Percentiles rank a stretch among this genome's conserved stretches.
phyloP scores from a whole-genome alignment of 805 yeast genomes.

The Maudiozyma pseudohumilis region DNA sequence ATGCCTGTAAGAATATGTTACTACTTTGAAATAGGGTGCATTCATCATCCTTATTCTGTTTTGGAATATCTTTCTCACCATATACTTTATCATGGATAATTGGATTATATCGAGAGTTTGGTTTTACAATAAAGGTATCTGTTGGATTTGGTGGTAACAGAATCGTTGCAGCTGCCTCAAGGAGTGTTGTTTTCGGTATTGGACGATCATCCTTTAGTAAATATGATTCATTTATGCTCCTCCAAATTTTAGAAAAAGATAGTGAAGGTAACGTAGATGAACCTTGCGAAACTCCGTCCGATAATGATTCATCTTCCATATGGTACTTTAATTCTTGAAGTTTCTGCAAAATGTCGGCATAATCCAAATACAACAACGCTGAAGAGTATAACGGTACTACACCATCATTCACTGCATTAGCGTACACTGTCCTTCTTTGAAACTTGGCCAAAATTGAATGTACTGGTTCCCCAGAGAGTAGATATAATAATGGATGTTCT shows the following conservation, averaged over 20 bases:
- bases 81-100: constrained; percentile 65
- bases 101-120: constrained; percentile 44
- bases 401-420: constrained; percentile 71
- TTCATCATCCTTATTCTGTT: constrained; percentile 4
- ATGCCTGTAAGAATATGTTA: constrained; percentile 28
- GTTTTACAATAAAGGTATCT: constrained; percentile 50
- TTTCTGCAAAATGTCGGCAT: constrained; percentile 35
- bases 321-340: too few relatives aligned
- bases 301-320: constrained; percentile 15
- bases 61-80: constrained; percentile 40
- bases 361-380: constrained; percentile 58
- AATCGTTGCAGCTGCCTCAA: constrained; percentile 59
- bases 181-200: constrained; percentile 56
- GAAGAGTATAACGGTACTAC: constrained; percentile 72
- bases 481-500: constrained; percentile 44
- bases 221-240: constrained; percentile 31
- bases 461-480: constrained; percentile 55
- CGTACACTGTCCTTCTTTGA: constrained; percentile 58
- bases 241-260: constrained; percentile 40
- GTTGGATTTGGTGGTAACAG: constrained; percentile 66
- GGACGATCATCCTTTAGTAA: constrained; percentile 10
- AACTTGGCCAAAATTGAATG: constrained; percentile 48
- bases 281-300: constrained; percentile 23
- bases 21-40: constrained; percentile 12
- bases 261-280: too few relatives aligned